Conservation (phyloP, 2,329 filamentous ascomycete genomes). For the Cadophora gregata region DNA sequence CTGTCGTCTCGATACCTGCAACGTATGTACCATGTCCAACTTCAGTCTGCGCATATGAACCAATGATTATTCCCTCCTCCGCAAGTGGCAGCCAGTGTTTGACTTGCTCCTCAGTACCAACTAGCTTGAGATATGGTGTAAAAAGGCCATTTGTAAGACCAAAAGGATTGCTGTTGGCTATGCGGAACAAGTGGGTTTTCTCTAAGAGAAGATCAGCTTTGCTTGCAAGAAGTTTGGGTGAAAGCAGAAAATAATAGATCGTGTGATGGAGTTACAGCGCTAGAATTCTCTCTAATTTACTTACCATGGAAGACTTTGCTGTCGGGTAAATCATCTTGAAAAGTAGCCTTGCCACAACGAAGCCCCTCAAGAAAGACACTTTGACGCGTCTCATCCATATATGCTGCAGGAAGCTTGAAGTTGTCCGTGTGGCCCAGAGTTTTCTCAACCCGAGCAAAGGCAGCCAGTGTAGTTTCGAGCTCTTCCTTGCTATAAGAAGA, state of each 20-base stretch:
- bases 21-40: slow-evolving; percentile 45
- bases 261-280: no score
- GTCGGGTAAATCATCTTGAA: slow-evolving; percentile 20
- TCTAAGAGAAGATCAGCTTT: background rate
- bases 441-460: slow-evolving; percentile 27
- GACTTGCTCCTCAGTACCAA: slow-evolving; percentile 24
- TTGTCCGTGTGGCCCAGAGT: slow-evolving; percentile 22
- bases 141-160: slow-evolving; percentile 25
- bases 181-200: slow-evolving; percentile 2
- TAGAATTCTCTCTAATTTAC: background rate
- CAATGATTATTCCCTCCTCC: slow-evolving; percentile 37
- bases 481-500: slow-evolving; percentile 17
- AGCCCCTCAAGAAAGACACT: slow-evolving; percentile 22
- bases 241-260: no score
- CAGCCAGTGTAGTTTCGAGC: slow-evolving; percentile 9
- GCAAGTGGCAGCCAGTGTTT: slow-evolving; percentile 29
- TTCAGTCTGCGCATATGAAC: slow-evolving; percentile 44
- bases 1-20: slow-evolving; percentile 44
- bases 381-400: slow-evolving; percentile 24
- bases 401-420: slow-evolving; percentile 25
- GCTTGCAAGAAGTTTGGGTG: no score
- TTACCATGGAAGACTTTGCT: background rate
- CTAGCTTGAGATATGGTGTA: slow-evolving; percentile 26
- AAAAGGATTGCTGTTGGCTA: slow-evolving; percentile 28
- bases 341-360: slow-evolving; percentile 21